A percentile compares a stretch with the other conserved stretches of the same genome.
These are phyloP conservation scores for Phanerochaete sordida DNA, from an alignment of 768 basidiomycete species.

Conservation along the genomic window DNA sequence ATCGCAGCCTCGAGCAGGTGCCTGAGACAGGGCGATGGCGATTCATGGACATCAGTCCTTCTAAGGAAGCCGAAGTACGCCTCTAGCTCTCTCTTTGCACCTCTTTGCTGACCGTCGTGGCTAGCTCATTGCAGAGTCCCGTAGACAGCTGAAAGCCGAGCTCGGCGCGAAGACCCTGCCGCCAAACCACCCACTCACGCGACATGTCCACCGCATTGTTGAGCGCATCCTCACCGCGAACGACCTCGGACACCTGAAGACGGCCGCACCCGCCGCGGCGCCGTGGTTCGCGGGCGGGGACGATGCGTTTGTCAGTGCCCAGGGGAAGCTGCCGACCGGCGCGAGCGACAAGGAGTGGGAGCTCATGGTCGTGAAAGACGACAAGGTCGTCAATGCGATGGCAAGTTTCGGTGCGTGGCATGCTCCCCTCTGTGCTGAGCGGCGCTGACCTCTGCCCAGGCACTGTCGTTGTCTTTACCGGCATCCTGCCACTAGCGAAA, in stretches of 20 bases:
- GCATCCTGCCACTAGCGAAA: constrained; percentile 73
- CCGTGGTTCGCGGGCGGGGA: constrained; percentile 21
- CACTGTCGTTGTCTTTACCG: constrained; percentile 84
- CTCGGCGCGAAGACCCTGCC: constrained; percentile 59
- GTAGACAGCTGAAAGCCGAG: constrained; percentile 46
- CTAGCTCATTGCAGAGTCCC: constrained; percentile 42
- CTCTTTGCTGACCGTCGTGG: background rate
- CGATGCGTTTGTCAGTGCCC: constrained; percentile 9
- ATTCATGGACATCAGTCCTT: constrained; percentile 76
- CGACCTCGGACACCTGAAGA: constrained; percentile 61
- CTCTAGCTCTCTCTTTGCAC: background rate
- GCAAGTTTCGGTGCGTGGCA: constrained; percentile 58
- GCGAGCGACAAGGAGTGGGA: constrained; percentile 47
- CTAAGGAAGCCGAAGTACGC: constrained; percentile 53
- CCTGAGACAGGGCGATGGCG: constrained; percentile 85
- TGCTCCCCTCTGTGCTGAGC: background rate
- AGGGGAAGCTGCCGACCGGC: background rate
- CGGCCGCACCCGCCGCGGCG: constrained; percentile 18
- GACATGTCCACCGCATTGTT: constrained; percentile 68
- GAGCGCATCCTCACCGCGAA: constrained; percentile 65
- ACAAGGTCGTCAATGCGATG: constrained; percentile 70
- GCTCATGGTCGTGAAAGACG: constrained; percentile 75
- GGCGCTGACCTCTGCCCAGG: constrained; percentile 33
- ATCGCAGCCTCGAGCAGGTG: constrained; percentile 71
- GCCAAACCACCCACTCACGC: constrained; percentile 57